Evolutionary conservation across 2,329 filamentous ascomycete genomes (phyloP), one percentile per base, ranked within the genome.

Genomic region (Ceratocystis harringtonii): DNA sequence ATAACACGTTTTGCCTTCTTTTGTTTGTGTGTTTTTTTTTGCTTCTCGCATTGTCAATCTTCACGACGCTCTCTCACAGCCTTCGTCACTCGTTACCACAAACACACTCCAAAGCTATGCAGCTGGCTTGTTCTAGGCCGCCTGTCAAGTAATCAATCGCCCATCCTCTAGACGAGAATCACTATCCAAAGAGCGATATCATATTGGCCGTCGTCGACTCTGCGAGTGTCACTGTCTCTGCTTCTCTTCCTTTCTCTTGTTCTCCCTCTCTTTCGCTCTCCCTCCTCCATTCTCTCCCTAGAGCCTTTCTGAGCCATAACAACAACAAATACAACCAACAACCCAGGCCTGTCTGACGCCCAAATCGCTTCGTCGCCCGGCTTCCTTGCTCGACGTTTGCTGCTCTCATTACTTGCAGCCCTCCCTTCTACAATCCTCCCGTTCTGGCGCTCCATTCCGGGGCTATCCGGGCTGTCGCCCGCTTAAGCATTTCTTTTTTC

Each of bases 381-480:
- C 17, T 32, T 32, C 7, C 19, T 58, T 58, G 22, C 28, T 32
- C 17, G 28, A 32, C 55, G 25, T 10, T 58, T 30, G 55, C 30
- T 30, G 25, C 55, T 41, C 52, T 17, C 52, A 52, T 41, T 57
- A 44, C 44, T 64, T 19, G 55, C 52, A 19, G 48, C 66, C 50
- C 63, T 67, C 66, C 66, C 63, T 67, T 63, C 15, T 62, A 44
- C 66, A 67, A 67, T 67, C 66, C 63, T 64, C 62, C 63, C 60
- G 66, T 63, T 17, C 60, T 67, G 66, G 66, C 64, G 63, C 63
- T 65, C 63, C 63, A 67, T 65, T 67, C 63, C 66, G 63, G 66
- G 63, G 66, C 66, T 67, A 63, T 67, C 41, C 66, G 66, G 66
- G 66, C 63, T 48, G 65, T 55, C 63, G 66, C 66, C 66, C 66